A percentile compares a stretch with the other conserved stretches of the same genome.
Evolutionary conservation across 2,329 filamentous ascomycete genomes (phyloP).

Genomic region (Pyrenophora seminiperda): DNA sequence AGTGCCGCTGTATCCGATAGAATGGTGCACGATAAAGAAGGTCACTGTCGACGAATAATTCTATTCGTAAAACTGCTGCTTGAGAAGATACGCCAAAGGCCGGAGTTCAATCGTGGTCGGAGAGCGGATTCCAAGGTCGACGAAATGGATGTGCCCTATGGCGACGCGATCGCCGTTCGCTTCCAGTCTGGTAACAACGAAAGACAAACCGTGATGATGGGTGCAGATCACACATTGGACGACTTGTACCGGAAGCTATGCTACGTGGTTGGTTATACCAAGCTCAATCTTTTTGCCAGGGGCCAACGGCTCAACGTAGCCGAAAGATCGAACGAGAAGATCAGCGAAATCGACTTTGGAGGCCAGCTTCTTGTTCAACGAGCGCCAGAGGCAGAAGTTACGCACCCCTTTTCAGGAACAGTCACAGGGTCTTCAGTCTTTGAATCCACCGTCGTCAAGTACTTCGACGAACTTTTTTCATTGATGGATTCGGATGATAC

Average conservation of each 20-base stretch:
- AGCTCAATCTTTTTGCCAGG: constrained; percentile 73
- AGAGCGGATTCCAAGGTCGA: constrained; percentile 46
- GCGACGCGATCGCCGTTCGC: constrained; percentile 68
- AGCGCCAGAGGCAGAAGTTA: constrained; percentile 33
- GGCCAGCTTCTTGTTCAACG: constrained; percentile 40
- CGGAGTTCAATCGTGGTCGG: constrained; percentile 39
- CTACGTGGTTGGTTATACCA: constrained; percentile 74
- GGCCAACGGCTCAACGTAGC: constrained; percentile 69
- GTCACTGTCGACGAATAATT: constrained; percentile 40
- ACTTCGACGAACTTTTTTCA: constrained; percentile 83
- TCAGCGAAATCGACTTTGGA: constrained; percentile 60
- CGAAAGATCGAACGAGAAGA: constrained; percentile 61
- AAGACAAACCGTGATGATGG: constrained; percentile 68
- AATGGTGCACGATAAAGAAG: constrained; percentile 37
- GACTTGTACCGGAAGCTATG: constrained; percentile 71
- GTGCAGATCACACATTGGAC: constrained; percentile 70
- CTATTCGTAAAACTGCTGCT: constrained; percentile 45
- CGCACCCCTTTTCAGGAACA: constrained; percentile 24
- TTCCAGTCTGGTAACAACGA: constrained; percentile 69
- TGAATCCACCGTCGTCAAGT: constrained; percentile 77
- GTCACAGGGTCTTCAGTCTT: constrained; percentile 56
- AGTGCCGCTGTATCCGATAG: constrained; percentile 19
- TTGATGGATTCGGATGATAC: constrained; percentile 74
- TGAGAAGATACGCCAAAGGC: constrained; percentile 35
- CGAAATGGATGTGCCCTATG: constrained; percentile 60